Percentiles rank a stretch among this genome's conserved stretches.
These are phyloP conservation scores for Vigna reflexopilosa DNA, from an alignment of 306 rosid species.

Conservation along the genomic window DNA sequence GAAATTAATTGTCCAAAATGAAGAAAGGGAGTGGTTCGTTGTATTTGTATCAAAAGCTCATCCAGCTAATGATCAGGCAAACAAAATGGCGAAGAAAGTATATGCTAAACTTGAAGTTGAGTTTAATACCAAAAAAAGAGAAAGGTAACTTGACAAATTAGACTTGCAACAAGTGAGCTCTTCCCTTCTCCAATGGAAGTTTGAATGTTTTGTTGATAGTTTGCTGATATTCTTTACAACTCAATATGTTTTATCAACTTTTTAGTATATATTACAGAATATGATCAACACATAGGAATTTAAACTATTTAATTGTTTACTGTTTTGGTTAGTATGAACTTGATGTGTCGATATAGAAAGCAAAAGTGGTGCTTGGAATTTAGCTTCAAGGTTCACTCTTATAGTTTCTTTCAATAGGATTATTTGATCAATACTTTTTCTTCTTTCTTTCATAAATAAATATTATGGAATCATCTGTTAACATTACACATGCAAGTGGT, in stretches of 20 bases:
- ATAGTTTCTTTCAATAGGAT: slow-evolving; percentile 32
- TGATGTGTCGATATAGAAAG: slow-evolving; percentile 34
- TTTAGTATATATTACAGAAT: slow-evolving; percentile 17
- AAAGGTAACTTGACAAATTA: slow-evolving; percentile 66
- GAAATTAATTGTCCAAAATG: slow-evolving; percentile 96
- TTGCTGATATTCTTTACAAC: slow-evolving; percentile 18
- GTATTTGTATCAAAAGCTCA: slow-evolving; percentile 91
- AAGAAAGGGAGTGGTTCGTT: slow-evolving; percentile 97
- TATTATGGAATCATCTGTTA: slow-evolving; percentile 35
- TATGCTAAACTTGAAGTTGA: slow-evolving; percentile 95
- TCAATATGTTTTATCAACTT: slow-evolving; percentile 33
- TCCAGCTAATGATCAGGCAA: slow-evolving; percentile 89
- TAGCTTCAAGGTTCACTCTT: slow-evolving; percentile 13
- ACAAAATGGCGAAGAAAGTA: slow-evolving; percentile 86
- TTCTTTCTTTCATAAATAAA: slow-evolving; percentile 19
- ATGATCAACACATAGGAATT: slow-evolving; percentile 22
- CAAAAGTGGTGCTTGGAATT: slow-evolving; percentile 25
- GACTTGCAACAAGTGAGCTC: slow-evolving; percentile 24
- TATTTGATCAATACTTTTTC: slow-evolving; percentile 2
- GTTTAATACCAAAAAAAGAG: slow-evolving; percentile 92
- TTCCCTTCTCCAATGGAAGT: slow-evolving; percentile 15
- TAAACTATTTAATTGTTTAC: slow-evolving; percentile 30
- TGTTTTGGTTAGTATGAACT: slow-evolving; percentile 25
- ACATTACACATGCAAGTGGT: slow-evolving; percentile 10
- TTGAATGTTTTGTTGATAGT: slow-evolving; percentile 14